These are phyloP conservation scores for Pythium dissimile DNA, from an alignment of 352 stramenopile genomes.

Conservation along the genomic window DNA sequence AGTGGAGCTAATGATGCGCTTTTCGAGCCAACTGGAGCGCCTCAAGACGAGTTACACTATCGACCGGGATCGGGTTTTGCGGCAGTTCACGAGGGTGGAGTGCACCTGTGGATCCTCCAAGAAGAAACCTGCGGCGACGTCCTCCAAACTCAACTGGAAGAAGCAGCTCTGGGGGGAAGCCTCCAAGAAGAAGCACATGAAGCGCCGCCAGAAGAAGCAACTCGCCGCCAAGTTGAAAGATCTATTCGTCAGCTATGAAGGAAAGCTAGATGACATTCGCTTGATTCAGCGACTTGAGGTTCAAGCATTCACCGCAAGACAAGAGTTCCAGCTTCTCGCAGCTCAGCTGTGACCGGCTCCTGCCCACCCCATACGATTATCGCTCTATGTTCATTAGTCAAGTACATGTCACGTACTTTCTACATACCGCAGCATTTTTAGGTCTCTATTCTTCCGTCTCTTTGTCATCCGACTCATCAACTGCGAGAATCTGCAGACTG, in stretches of 20 bases:
- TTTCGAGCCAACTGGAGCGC: conserved; percentile 15
- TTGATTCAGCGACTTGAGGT: conserved; percentile 22
- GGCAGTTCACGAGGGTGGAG: conserved; percentile 5
- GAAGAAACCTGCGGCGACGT: neutral
- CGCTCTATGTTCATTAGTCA: neutral
- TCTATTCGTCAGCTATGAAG: conserved; percentile 3
- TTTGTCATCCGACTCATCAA: conserved; percentile 34
- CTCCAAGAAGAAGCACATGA: conserved; percentile 64
- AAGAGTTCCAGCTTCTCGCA: conserved; percentile 18
- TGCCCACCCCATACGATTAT: no score
- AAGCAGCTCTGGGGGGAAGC: conserved; percentile 47
- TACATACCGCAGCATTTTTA: no score
- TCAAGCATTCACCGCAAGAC: conserved; percentile 13
- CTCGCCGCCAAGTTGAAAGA: conserved; percentile 34
- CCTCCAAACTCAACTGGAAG: conserved; percentile 41
- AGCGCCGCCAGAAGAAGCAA: conserved; percentile 68
- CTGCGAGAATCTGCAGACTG: conserved; percentile 51
- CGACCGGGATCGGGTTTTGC: conserved; percentile 14
- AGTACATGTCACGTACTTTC: no score
- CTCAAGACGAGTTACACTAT: conserved; percentile 4
- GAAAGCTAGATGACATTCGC: conserved; percentile 14
- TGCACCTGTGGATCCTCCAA: conserved; percentile 13
- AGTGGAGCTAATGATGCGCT: conserved; percentile 16
- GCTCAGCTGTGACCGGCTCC: conserved; percentile 4
- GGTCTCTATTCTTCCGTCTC: conserved; percentile 12